A percentile compares a stretch with the other conserved stretches of the same genome.
Conservation (phyloP, 306 rosid species). For the Cotoneaster glaucophyllus region DNA sequence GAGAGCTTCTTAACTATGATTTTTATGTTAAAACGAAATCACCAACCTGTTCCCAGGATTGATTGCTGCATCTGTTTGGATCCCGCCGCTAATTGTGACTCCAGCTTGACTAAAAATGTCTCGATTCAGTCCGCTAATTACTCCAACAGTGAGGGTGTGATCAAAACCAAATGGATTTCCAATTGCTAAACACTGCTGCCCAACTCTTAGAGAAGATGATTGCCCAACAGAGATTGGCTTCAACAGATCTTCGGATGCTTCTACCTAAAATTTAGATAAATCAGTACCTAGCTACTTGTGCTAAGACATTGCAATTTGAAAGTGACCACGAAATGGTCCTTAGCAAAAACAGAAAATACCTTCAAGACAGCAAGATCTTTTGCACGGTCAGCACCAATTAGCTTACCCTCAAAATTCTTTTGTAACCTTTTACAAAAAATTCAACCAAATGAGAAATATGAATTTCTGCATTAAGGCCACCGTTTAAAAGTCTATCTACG, state of each 20-base stretch:
- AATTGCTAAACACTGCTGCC: constrained; percentile 94
- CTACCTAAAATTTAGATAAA: constrained; percentile 51
- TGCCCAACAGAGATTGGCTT: constrained; percentile 70
- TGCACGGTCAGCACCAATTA: constrained; percentile 89
- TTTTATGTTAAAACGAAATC: not conserved
- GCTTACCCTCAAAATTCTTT: constrained; percentile 86
- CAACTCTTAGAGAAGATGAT: constrained; percentile 76
- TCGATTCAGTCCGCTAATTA: constrained; percentile 84
- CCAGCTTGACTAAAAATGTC: constrained; percentile 89
- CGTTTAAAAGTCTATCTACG: not conserved
- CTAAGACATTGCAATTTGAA: not conserved
- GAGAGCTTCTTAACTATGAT: not conserved
- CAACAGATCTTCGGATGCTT: constrained; percentile 68
- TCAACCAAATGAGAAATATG: constrained; percentile 15
- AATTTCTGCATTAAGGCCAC: not conserved
- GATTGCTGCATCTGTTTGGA: constrained; percentile 94
- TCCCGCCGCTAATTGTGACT: constrained; percentile 93
- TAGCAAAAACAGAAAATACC: constrained; percentile 22
- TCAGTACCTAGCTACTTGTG: constrained; percentile 2
- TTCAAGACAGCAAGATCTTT: constrained; percentile 96
- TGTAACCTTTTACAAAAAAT: constrained; percentile 44
- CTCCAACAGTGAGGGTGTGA: constrained; percentile 95
- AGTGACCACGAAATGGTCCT: not conserved
- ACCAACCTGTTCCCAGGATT: constrained; percentile 93
- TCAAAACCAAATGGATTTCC: constrained; percentile 99